Evolutionary conservation across 2,329 filamentous ascomycete species (phyloP).

Genomic region (Aspergillus neotritici): DNA sequence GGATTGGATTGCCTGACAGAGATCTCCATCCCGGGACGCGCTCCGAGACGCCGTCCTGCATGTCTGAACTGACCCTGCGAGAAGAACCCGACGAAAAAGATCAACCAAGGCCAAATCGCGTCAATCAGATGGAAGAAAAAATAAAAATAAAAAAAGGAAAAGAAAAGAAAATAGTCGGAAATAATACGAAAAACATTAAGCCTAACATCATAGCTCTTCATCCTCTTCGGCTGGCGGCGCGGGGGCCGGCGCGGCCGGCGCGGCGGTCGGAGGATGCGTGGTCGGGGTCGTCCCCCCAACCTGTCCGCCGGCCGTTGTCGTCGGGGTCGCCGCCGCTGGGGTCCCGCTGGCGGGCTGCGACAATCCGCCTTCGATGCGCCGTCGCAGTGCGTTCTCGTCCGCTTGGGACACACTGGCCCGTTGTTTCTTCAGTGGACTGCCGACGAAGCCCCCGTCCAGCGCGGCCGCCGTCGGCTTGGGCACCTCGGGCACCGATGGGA

Average conservation of each 20-base stretch:
- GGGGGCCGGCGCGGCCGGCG: too few relatives aligned
- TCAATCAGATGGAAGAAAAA: constrained; percentile 3
- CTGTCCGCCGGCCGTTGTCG: too few relatives aligned
- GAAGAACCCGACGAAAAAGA: neutral
- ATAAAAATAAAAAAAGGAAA: constrained; percentile 6
- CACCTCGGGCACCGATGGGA: constrained; percentile 11
- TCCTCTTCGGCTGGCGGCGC: constrained; percentile 16
- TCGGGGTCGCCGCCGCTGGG: constrained; percentile 17
- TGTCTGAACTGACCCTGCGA: neutral
- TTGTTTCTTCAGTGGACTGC: constrained; percentile 45
- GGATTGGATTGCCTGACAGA: too few relatives aligned
- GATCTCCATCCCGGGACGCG: too few relatives aligned
- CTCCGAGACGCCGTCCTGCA: too few relatives aligned
- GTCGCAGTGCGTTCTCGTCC: constrained; percentile 37
- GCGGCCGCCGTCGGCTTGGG: constrained; percentile 18
- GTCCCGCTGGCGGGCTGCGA: constrained; percentile 36
- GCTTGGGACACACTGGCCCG: constrained; percentile 41
- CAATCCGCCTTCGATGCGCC: constrained; percentile 36
- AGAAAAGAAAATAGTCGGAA: constrained; percentile 5
- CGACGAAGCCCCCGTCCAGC: constrained; percentile 35
- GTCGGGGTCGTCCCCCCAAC: constrained; percentile 5
- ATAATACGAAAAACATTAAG: neutral
- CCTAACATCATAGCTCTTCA: constrained; percentile 24
- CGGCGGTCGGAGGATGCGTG: too few relatives aligned
- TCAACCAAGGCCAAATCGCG: neutral